A percentile compares a stretch with the other conserved stretches of the same genome.
Evolutionary conservation across 2,329 filamentous ascomycete genomes (phyloP).

Genomic region (Cytospora leucostoma): DNA sequence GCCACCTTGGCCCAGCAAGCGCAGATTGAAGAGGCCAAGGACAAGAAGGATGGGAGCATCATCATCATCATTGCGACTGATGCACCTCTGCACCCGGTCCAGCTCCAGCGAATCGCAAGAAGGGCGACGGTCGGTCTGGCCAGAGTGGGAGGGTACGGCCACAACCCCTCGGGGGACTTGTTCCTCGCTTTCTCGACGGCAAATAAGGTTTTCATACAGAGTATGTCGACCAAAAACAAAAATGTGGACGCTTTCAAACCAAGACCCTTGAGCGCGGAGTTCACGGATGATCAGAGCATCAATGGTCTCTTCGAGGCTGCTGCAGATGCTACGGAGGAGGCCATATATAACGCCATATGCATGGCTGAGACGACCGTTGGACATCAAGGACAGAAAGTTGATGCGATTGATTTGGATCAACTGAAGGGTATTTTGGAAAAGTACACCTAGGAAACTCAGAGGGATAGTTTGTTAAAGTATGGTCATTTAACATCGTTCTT

Average conservation of each 20-base stretch:
- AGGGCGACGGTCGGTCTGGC: slow-evolving; percentile 58
- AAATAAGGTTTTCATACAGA: slow-evolving; percentile 51
- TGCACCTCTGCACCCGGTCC: slow-evolving; percentile 40
- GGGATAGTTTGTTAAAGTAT: no score
- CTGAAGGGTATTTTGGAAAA: slow-evolving; percentile 50
- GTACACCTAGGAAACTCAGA: slow-evolving; percentile 32
- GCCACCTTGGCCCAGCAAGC: slow-evolving; percentile 33
- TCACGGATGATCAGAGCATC: slow-evolving; percentile 60
- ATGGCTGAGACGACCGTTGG: slow-evolving; percentile 63
- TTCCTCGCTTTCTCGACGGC: slow-evolving; percentile 68
- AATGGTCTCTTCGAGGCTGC: slow-evolving; percentile 63
- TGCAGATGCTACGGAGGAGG: slow-evolving; percentile 65
- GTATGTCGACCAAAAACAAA: slow-evolving; percentile 36
- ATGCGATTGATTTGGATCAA: slow-evolving; percentile 50
- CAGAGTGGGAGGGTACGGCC: slow-evolving; percentile 61
- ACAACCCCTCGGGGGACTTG: slow-evolving; percentile 65
- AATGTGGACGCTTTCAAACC: slow-evolving; percentile 45
- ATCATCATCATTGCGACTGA: slow-evolving; percentile 60
- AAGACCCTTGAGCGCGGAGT: slow-evolving; percentile 41
- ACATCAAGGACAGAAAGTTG: slow-evolving; percentile 49
- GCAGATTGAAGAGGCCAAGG: slow-evolving; percentile 41
- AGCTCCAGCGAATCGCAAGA: slow-evolving; percentile 38
- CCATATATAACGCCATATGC: slow-evolving; percentile 64
- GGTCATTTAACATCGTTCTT: background rate
- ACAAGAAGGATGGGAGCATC: slow-evolving; percentile 62